Conservation (phyloP, 768 basidiomycete species). For the Termitomyces sp. region DNA sequence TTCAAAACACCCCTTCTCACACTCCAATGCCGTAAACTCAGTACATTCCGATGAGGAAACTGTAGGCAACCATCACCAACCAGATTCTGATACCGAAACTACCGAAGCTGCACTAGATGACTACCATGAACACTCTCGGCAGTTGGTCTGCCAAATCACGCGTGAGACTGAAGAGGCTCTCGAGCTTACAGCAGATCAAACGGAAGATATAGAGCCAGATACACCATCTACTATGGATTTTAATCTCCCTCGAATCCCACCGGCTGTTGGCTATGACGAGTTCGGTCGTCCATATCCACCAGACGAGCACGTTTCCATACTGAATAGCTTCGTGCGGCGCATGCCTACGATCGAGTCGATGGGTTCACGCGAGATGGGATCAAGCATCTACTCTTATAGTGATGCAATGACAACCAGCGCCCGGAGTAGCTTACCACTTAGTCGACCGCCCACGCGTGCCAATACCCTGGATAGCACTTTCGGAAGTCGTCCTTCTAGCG, state of each 20-base stretch:
- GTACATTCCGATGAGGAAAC: slow-evolving; percentile 13
- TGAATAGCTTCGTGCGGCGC: slow-evolving; percentile 63
- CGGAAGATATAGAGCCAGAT: slow-evolving; percentile 20
- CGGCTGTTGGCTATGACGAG: slow-evolving; percentile 41
- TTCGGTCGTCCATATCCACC: slow-evolving; percentile 43
- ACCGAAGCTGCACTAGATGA: slow-evolving; percentile 34
- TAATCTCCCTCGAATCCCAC: slow-evolving; percentile 14
- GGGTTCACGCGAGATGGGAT: slow-evolving; percentile 58
- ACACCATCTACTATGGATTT: not conserved
- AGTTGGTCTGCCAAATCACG: slow-evolving; percentile 45
- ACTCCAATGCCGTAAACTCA: slow-evolving; percentile 10
- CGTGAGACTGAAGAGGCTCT: slow-evolving; percentile 52
- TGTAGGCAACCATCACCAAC: not conserved
- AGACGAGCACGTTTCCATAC: slow-evolving; percentile 52
- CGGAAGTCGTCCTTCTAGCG: slow-evolving; percentile 32
- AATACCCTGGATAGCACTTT: slow-evolving; percentile 27
- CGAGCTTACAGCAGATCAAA: slow-evolving; percentile 30
- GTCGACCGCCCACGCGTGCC: slow-evolving; percentile 38
- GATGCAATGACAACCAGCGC: slow-evolving; percentile 17
- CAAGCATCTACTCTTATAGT: slow-evolving; percentile 18
- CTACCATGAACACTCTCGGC: slow-evolving; percentile 50
- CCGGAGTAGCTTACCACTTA: slow-evolving; percentile 21
- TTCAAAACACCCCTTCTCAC: slow-evolving; percentile 13
- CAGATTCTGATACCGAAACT: slow-evolving; percentile 8
- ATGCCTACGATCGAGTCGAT: slow-evolving; percentile 83